phyloP scores from a whole-genome alignment of 495 filamentous ascomycete species.

The Xeromyces bisporus region DNA sequence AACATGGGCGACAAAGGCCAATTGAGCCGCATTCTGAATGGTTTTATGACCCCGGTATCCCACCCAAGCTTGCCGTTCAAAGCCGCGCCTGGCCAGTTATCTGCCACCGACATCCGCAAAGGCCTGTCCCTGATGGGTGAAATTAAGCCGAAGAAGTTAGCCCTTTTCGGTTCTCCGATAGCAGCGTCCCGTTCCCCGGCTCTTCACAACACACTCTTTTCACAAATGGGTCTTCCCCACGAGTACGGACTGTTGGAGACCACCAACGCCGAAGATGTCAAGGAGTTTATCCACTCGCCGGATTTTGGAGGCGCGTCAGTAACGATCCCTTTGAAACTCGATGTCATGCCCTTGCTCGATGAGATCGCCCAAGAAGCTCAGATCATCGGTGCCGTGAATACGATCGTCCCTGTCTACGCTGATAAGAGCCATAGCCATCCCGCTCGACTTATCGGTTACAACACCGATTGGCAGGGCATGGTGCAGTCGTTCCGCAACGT shows the following conservation, averaged over 20 bases:
- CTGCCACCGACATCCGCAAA: constrained; percentile 70
- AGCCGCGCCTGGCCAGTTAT: constrained; percentile 88
- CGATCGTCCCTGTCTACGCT: constrained; percentile 44
- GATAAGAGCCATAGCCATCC: constrained; percentile 14
- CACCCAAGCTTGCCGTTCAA: constrained; percentile 80
- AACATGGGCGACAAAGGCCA: constrained; percentile 90
- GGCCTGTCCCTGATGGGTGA: constrained; percentile 66
- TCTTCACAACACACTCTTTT: constrained; percentile 77
- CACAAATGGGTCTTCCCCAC: constrained; percentile 68
- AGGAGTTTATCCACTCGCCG: constrained; percentile 46
- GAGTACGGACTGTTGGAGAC: constrained; percentile 72
- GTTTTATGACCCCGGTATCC: constrained; percentile 90
- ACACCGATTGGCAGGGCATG: constrained; percentile 97
- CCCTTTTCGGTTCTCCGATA: constrained; percentile 76
- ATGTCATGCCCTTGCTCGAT: constrained; percentile 70
- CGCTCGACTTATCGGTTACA: constrained; percentile 56
- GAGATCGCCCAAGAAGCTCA: constrained; percentile 59
- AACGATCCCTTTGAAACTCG: constrained; percentile 87
- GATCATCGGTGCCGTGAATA: constrained; percentile 89
- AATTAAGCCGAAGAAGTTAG: constrained; percentile 61
- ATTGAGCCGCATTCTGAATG: constrained; percentile 75
- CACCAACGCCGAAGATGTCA: constrained; percentile 42
- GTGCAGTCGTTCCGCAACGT: constrained; percentile 58
- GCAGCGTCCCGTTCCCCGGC: constrained; percentile 64
- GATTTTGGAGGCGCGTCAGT: constrained; percentile 88